Conservation (phyloP, 2,329 filamentous ascomycete genomes). For the Monosporascus sp. region DNA sequence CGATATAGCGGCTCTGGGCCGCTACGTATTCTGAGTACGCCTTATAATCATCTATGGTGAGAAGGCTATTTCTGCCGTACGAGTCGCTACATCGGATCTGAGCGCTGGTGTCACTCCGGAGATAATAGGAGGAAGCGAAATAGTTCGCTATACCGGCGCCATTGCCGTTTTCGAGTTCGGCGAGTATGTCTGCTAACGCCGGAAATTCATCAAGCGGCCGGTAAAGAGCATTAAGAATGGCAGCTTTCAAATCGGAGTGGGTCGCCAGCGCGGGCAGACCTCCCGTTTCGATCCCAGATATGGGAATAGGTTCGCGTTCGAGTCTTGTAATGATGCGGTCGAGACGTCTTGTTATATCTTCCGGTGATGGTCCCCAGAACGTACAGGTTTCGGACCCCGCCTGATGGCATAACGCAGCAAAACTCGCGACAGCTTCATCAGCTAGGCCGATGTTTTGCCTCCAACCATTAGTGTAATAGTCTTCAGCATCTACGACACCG, state of each 20-base stretch:
- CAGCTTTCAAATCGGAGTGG: constrained; percentile 24
- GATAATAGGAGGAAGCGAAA: constrained; percentile 5
- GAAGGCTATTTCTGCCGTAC: constrained; percentile 22
- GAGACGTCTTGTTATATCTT: constrained; percentile 19
- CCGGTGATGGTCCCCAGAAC: constrained; percentile 24
- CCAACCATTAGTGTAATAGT: constrained; percentile 21
- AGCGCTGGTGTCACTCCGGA: constrained; percentile 12
- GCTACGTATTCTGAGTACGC: constrained; percentile 17
- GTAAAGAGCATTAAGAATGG: constrained; percentile 20
- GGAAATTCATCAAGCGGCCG: constrained; percentile 18
- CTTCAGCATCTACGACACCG: constrained; percentile 18
- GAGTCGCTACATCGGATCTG: constrained; percentile 26
- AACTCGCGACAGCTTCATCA: constrained; percentile 15
- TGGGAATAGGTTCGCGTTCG: constrained; percentile 18
- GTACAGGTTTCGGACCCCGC: constrained; percentile 21
- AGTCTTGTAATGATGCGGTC: constrained; percentile 21
- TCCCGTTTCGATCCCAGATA: constrained; percentile 13
- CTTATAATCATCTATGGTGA: constrained; percentile 21
- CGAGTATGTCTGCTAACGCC: constrained; percentile 20
- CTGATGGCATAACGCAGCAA: constrained; percentile 18
- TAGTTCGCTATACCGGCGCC: constrained; percentile 19
- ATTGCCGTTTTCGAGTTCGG: constrained; percentile 22
- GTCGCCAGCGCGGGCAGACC: constrained; percentile 19
- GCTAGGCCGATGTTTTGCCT: constrained; percentile 15
- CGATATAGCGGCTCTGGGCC: constrained; percentile 27